Base-by-base conservation (phyloP, 192 early-diverging fungal species). In the Chytriomyces confervae region DNA sequence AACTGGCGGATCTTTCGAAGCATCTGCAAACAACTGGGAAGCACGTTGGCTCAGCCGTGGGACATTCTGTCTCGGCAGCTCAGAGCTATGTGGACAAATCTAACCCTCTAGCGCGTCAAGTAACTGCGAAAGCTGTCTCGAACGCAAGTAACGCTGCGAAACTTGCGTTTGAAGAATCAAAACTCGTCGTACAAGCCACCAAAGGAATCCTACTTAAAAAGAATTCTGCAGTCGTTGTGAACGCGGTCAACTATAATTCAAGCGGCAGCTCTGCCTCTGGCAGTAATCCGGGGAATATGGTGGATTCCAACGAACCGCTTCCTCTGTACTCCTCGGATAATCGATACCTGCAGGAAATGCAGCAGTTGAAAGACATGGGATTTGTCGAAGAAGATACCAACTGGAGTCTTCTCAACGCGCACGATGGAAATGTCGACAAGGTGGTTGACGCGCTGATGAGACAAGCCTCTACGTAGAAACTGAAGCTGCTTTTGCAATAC, bases 301-400 rank as follows among this genome's bases (percentile, higher is more conserved):
- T n/a, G 53, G 53, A 57, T 57, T 20, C 53, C 13, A 57, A 57
- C 53, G 53, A 57, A 5, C 13, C 53, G 1, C 20, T 57, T 13
- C 53, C 53, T 3, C 53, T 13, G 53, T 57, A 57, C 20, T n/a
- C 13, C 53, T 20, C 53, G 2, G 53, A 20, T n/a, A 57, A 57
- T 20, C 49, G 53, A 53, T 72, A 61, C 10, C 49, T 1, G 36
- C 46, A 48, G 51, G 70, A 78, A 43, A 24, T 77, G 71, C 46
- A n/a, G 8, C 75, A 78, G 61, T 46, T 78, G 44, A 36, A 16
- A 47, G 69, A 78, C 27, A 78, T 78, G 77, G 77, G 77, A 2
- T 78, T 78, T 45, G 75, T 29, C 16, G 69, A 78, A 3, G 72
- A 66, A 53, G 27, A 51, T 23, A n/a, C 57, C 50, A 77, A 71